phyloP scores from a whole-genome alignment of 2,329 filamentous ascomycete species.

The Zymoseptoria pseudotritici region DNA sequence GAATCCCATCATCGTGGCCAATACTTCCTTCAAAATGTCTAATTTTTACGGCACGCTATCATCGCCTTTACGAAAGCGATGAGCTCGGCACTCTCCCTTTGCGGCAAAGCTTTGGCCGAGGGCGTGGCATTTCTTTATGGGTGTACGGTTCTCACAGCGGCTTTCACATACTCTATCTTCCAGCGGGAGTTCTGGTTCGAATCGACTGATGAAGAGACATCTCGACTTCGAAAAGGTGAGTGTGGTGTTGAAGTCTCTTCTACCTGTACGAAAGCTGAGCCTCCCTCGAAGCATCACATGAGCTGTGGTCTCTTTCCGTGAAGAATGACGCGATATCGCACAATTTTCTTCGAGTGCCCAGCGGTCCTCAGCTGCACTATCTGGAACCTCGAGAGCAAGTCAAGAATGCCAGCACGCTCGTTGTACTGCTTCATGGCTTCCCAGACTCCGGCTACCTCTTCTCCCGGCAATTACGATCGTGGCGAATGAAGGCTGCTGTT shows the following conservation, averaged over 20 bases:
- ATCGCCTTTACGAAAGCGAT: neutral
- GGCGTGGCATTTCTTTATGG: conserved; percentile 11
- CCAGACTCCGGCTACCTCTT: conserved; percentile 53
- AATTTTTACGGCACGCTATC: neutral
- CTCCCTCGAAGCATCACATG: conserved; percentile 40
- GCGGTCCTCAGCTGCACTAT: conserved; percentile 49
- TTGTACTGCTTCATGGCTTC: conserved; percentile 52
- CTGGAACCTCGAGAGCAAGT: conserved; percentile 23
- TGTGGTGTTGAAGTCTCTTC: neutral
- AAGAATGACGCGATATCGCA: conserved; percentile 42
- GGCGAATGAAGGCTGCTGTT: conserved; percentile 37
- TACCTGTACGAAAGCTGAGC: neutral
- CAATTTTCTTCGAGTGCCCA: conserved; percentile 43
- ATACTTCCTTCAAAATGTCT: neutral
- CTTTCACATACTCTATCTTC: conserved; percentile 8
- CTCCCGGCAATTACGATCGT: conserved; percentile 41
- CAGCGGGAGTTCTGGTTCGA: conserved; percentile 12
- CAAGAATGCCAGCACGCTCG: conserved; percentile 3
- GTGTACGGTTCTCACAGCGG: conserved; percentile 7
- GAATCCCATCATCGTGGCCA: neutral
- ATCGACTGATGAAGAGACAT: conserved; percentile 1
- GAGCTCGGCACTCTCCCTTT: neutral
- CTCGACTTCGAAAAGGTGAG: conserved; percentile 4
- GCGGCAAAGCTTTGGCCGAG: conserved; percentile 2
- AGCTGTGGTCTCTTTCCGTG: conserved; percentile 48